A percentile compares a stretch with the other conserved stretches of the same genome.
These are phyloP conservation scores for barley (Hordeum vulgare) DNA, from an alignment of 176 grass and related monocot species.

Conservation along the genomic window DNA sequence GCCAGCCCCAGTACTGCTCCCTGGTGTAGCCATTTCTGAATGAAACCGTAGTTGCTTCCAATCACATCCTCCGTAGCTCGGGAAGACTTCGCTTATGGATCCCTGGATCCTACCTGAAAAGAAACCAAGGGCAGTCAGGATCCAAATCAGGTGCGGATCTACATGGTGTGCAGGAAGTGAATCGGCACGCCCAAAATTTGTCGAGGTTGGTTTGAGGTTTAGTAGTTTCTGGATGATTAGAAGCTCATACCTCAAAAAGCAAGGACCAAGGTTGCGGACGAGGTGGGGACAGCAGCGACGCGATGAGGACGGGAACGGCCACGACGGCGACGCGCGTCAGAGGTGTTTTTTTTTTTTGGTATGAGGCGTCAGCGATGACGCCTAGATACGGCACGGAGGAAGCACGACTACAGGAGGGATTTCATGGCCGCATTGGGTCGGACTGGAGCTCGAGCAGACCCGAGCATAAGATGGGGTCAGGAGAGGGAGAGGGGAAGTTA, in stretches of 20 bases:
- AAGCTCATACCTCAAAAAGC: neutral
- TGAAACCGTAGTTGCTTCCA: neutral
- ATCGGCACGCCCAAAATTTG: neutral
- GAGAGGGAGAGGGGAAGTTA: neutral
- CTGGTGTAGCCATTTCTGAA: conserved; percentile 29
- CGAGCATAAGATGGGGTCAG: neutral
- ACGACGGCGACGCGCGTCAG: neutral
- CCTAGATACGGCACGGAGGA: neutral
- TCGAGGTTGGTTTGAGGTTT: neutral
- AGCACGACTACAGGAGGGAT: neutral
- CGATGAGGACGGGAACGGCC: neutral
- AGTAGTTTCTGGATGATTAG: neutral
- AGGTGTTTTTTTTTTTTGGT: neutral
- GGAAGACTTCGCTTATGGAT: conserved; percentile 19
- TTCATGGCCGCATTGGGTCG: conserved; percentile 14
- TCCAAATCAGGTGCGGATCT: conserved; percentile 18
- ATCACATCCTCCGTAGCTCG: conserved; percentile 25
- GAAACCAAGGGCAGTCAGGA: conserved; percentile 8
- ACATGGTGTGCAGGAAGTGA: neutral
- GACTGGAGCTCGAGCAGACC: neutral
- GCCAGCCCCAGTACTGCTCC: conserved; percentile 38
- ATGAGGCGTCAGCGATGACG: neutral
- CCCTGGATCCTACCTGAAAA: conserved; percentile 19
- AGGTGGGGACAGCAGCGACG: neutral
- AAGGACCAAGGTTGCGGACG: neutral